Conservation (phyloP, 352 stramenopile genomes). For the Phytophthora boehmeriae region DNA sequence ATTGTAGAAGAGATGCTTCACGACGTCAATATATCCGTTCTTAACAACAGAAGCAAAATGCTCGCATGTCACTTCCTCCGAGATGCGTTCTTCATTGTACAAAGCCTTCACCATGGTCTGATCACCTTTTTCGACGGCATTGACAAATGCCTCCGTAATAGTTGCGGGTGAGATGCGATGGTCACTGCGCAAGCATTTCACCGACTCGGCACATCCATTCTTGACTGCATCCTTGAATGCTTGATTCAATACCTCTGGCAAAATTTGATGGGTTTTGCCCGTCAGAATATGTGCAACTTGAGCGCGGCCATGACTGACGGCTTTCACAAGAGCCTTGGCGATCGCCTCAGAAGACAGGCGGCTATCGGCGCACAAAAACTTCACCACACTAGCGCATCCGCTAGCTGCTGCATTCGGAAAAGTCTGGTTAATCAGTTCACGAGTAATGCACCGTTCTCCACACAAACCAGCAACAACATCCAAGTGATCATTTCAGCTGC, state of each 20-base stretch:
- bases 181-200: slow-evolving; percentile 1
- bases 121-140: background rate
- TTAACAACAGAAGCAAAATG: background rate
- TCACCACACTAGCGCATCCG: background rate
- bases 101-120: background rate
- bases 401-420: slow-evolving; percentile 1
- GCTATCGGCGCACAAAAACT: background rate
- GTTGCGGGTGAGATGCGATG: background rate
- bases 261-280: background rate
- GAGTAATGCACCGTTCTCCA: background rate
- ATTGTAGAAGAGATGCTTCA: slow-evolving; percentile 3
- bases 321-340: background rate
- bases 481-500: background rate
- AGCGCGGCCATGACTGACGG: background rate
- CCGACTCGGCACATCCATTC: background rate
- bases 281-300: slow-evolving; percentile 1
- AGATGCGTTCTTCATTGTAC: slow-evolving; percentile 4
- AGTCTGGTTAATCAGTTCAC: background rate
- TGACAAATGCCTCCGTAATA: background rate
- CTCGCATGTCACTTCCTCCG: background rate
- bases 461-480: background rate
- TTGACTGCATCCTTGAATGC: slow-evolving; percentile 3
- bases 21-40: slow-evolving; percentile 1
- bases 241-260: background rate
- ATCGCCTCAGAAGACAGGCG: slow-evolving; percentile 1